Conservation (phyloP, 116 monocot species). For the Cymodocea nodosa region DNA sequence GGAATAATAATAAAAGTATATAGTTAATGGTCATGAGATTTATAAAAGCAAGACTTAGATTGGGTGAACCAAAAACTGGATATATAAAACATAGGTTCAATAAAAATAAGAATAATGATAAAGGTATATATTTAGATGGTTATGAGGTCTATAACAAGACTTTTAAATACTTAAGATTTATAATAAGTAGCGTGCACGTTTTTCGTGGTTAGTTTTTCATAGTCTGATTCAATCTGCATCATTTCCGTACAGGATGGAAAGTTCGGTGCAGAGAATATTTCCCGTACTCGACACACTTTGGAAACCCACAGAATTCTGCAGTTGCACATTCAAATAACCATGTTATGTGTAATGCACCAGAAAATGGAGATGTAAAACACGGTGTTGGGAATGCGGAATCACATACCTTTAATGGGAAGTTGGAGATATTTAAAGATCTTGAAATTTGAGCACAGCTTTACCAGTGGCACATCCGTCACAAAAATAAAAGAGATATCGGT, state of each 20-base stretch:
- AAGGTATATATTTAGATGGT: too few species aligned
- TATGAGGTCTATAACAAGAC: too few species aligned
- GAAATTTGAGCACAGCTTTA: conserved; percentile 5
- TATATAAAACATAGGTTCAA: too few species aligned
- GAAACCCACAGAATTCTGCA: conserved; percentile 26
- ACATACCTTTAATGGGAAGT: conserved; percentile 29
- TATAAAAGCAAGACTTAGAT: too few species aligned
- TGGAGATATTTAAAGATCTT: conserved; percentile 34
- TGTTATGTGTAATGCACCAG: conserved; percentile 13
- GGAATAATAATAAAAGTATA: too few species aligned
- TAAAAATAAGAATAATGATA: too few species aligned
- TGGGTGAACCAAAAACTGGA: too few species aligned
- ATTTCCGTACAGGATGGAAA: conserved; percentile 54
- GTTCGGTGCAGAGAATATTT: conserved; percentile 51
- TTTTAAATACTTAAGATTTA: too few species aligned
- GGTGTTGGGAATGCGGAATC: conserved; percentile 9
- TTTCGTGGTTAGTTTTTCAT: not conserved
- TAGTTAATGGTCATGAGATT: too few species aligned
- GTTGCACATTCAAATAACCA: conserved; percentile 5
- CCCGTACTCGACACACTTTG: conserved; percentile 59
- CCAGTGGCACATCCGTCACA: not conserved
- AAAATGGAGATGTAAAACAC: conserved; percentile 34
- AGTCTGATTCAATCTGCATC: not conserved
- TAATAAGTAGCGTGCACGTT: not conserved
- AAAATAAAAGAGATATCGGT: too few species aligned